These are phyloP conservation scores for Caryopteris hybrid DNA, from an alignment of 305 asterid genomes.

Conservation along the genomic window DNA sequence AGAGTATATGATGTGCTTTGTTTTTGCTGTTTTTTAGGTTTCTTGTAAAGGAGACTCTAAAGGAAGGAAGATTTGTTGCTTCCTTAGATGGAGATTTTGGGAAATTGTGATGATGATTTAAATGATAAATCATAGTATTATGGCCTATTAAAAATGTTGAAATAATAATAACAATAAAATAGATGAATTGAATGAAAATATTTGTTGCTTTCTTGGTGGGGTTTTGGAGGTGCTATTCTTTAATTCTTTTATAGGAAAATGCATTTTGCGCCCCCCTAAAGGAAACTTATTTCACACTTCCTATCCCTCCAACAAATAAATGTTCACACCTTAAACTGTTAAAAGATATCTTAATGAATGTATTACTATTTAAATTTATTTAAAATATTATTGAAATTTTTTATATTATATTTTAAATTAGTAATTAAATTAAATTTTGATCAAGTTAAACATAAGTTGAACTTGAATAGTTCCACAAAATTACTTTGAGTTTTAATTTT, in stretches of 20 bases:
- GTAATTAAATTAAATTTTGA: no score
- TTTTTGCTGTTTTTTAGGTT: constrained; percentile 20
- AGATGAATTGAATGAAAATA: not conserved
- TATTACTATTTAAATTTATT: no score
- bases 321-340: constrained; percentile 3
- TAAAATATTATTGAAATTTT: no score
- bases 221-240: constrained; percentile 35
- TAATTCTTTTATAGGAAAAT: constrained; percentile 7
- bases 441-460: no score
- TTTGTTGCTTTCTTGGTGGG: constrained; percentile 36
- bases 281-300: constrained; percentile 18
- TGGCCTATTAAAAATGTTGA: not conserved
- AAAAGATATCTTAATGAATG: no score
- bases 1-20: constrained; percentile 24
- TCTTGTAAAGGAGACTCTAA: constrained; percentile 26
- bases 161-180: not conserved
- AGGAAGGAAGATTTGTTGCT: constrained; percentile 32
- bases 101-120: constrained; percentile 13
- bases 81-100: constrained; percentile 27
- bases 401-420: no score
- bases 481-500: no score
- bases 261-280: constrained; percentile 6
- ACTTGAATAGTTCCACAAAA: no score
- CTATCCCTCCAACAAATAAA: not conserved
- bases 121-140: constrained; percentile 13